Base-by-base conservation (phyloP, 2,329 filamentous ascomycete species). In the Aspergillus chevalieri region DNA sequence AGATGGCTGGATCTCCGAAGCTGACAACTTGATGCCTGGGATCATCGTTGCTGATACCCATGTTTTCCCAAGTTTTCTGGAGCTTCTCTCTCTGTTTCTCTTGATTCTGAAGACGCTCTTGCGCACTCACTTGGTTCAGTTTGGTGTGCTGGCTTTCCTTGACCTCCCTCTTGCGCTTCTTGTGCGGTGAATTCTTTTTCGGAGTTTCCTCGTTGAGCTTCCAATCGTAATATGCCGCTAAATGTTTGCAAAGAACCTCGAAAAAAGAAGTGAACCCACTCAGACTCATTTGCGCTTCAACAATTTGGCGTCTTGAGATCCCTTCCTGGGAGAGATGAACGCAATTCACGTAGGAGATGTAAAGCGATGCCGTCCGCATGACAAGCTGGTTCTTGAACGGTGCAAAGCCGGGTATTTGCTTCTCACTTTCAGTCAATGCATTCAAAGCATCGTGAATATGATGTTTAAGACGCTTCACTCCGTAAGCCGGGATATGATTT, bases 111-210 rank as follows among this genome's bases (percentile, higher is more conserved):
- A 77, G 64, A 47, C 81, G 78, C n/a, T 70, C 67, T 47, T 73
- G 70, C 46, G 84, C 83, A 47, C 69, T 74, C 44, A 79, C 73
- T 57, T 85, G 79, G 28, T 81, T 71, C 38, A 78, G 71, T 39
- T 78, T 72, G 0, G 78, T 77, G 34, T 74, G 67, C 46, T 74
- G 62, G 53, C 66, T 71, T 60, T 84, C 73, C 34, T 77, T 72
- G 8, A 75, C 65, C 15, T 75, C 65, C 19, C 67, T 68, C 54
- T 75, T 77, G 43, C 74, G 69, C 50, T 74, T 75, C 52, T 73
- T 78, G 57, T 72, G 69, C 15, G 73, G 64, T n/a, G 71, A 28
- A 9, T 10, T 64, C 28, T 58, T 48, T 21, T 52, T 50, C 1
- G 24, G n/a, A 6, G 33, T 34, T 10, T n/a, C 9, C 21, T 46